A percentile compares a stretch with the other conserved stretches of the same genome.
Conservation (phyloP, 2,329 filamentous ascomycete genomes). For the Cladosporium sphaerospermum region DNA sequence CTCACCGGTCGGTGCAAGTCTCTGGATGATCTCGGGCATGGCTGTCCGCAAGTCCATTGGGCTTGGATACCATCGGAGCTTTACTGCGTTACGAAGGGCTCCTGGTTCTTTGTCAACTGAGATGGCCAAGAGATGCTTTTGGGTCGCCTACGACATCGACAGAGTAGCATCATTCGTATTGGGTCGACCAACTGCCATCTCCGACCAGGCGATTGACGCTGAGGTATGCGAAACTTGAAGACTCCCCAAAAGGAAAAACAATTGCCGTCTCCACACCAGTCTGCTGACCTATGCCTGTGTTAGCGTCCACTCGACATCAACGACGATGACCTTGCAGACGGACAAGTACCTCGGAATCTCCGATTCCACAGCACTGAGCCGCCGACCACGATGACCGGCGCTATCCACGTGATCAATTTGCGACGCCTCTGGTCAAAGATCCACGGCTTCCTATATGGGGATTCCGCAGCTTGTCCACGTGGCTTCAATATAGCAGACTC, state of each 20-base stretch:
- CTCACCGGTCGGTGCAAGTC: slow-evolving; percentile 22
- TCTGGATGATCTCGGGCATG: slow-evolving; percentile 32
- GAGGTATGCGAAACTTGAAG: slow-evolving; percentile 18
- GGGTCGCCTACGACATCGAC: slow-evolving; percentile 32
- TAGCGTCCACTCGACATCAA: neutral
- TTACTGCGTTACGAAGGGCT: slow-evolving; percentile 12
- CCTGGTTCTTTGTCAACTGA: slow-evolving; percentile 22
- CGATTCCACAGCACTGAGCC: slow-evolving; percentile 15
- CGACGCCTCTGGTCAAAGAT: slow-evolving; percentile 24
- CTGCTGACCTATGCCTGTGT: neutral
- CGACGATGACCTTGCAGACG: neutral
- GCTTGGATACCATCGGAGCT: slow-evolving; percentile 32
- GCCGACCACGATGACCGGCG: slow-evolving; percentile 21
- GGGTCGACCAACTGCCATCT: slow-evolving; percentile 26
- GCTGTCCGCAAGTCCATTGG: slow-evolving; percentile 33
- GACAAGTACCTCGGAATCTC: neutral
- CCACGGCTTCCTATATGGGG: slow-evolving; percentile 16
- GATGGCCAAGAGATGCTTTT: slow-evolving; percentile 30
- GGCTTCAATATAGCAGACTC: slow-evolving; percentile 15
- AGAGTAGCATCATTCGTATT: slow-evolving; percentile 28
- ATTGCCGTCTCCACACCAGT: neutral
- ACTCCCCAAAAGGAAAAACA: neutral
- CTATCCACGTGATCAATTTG: slow-evolving; percentile 24
- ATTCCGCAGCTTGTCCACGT: slow-evolving; percentile 1
- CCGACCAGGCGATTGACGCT: slow-evolving; percentile 23